Conservation (phyloP, 805 yeast genomes). For the Tetrapisispora fleetii region DNA sequence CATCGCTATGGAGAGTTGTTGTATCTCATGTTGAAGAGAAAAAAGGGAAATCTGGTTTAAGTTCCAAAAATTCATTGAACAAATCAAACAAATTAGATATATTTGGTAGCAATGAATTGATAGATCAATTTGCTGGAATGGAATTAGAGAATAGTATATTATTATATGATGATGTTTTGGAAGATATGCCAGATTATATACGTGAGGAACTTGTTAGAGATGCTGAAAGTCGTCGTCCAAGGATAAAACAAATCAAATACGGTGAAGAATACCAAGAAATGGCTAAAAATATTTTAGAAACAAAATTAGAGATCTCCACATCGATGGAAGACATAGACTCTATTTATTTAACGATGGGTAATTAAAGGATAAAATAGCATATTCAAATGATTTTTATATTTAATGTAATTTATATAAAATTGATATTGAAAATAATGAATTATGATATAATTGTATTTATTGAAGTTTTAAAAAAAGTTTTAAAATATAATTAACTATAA, state of each 20-base stretch:
- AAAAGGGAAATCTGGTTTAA: constrained; percentile 7
- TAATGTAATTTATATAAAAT: background rate
- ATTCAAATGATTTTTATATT: background rate
- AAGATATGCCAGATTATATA: constrained; percentile 34
- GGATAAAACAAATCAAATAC: constrained; percentile 17
- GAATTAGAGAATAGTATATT: constrained; percentile 20
- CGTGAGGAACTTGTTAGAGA: constrained; percentile 30
- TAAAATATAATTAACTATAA: background rate
- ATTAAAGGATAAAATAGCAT: constrained; percentile 4
- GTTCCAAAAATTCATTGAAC: background rate
- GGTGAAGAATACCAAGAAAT: constrained; percentile 37
- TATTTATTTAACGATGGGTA: constrained; percentile 55
- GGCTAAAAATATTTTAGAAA: constrained; percentile 59
- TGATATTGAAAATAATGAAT: background rate
- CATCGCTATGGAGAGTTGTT: constrained; percentile 43
- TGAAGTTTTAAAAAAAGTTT: constrained; percentile 1
- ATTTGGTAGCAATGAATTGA: constrained; percentile 18
- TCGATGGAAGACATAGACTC: constrained; percentile 76
- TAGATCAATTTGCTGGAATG: constrained; percentile 30
- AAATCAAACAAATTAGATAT: background rate
- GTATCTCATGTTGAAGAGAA: constrained; percentile 14
- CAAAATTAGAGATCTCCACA: constrained; percentile 34
- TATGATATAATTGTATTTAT: constrained; percentile 2
- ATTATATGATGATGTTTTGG: constrained; percentile 33
- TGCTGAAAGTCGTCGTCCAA: constrained; percentile 23